Evolutionary conservation across 805 yeast species (phyloP).

Genomic region (Teunomyces lycoperdinae): DNA sequence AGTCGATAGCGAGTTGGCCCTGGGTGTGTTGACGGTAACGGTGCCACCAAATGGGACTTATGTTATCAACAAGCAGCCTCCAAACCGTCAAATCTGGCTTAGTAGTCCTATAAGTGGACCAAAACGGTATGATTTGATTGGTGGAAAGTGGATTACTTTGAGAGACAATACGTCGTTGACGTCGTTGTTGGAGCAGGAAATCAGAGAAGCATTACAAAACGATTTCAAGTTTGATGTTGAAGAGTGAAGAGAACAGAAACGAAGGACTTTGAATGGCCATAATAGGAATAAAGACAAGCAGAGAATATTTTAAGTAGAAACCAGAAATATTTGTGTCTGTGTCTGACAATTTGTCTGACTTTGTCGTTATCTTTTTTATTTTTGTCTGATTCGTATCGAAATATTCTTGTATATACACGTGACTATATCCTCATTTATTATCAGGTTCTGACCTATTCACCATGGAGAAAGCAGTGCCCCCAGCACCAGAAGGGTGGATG

Average conservation of each 20-base stretch:
- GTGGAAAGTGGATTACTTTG: conserved; percentile 74
- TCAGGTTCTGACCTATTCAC: not conserved
- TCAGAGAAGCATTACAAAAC: conserved; percentile 25
- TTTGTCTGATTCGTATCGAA: not conserved
- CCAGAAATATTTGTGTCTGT: not conserved
- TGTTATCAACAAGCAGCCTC: conserved; percentile 95
- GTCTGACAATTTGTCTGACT: not conserved
- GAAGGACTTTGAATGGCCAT: not conserved
- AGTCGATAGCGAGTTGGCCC: conserved; percentile 74
- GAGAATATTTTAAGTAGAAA: too few species aligned
- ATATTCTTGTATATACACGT: not conserved
- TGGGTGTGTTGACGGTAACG: conserved; percentile 80
- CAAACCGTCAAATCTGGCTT: conserved; percentile 95
- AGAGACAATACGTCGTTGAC: conserved; percentile 53
- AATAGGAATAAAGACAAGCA: too few species aligned
- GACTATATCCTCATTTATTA: not conserved
- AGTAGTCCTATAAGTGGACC: conserved; percentile 95
- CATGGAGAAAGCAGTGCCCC: conserved; percentile 7
- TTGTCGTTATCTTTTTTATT: not conserved
- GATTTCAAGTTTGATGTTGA: conserved; percentile 13
- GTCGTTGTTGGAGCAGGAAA: conserved; percentile 31
- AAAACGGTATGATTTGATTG: conserved; percentile 63
- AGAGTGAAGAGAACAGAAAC: not conserved
- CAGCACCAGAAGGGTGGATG: conserved; percentile 25
- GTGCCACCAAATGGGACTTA: conserved; percentile 77